phyloP scores from a whole-genome alignment of 768 basidiomycete species.

The Pleurotus ostreatus region DNA sequence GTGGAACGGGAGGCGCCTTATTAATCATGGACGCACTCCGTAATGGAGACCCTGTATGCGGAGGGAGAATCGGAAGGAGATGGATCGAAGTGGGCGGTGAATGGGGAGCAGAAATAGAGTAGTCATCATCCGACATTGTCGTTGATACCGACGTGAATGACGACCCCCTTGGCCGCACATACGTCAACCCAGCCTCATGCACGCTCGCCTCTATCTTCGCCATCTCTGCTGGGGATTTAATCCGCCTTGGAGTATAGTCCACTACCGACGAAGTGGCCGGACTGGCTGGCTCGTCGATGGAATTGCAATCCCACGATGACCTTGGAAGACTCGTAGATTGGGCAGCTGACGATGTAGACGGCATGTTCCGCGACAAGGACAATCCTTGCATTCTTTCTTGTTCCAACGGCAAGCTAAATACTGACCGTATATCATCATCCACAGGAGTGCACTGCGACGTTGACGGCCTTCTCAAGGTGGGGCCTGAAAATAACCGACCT shows the following conservation, averaged over 20 bases:
- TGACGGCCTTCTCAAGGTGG: constrained; percentile 49
- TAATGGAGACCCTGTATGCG: constrained; percentile 8
- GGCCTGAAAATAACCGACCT: constrained; percentile 63
- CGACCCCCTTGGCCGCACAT: constrained; percentile 26
- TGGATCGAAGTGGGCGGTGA: constrained; percentile 24
- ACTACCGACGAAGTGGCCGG: constrained; percentile 21
- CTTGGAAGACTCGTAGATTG: neutral
- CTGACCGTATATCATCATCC: constrained; percentile 54
- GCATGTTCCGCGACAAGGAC: constrained; percentile 11
- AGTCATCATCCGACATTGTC: constrained; percentile 26
- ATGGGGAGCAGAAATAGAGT: constrained; percentile 16
- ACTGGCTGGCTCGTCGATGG: constrained; percentile 24
- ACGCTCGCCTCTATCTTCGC: constrained; percentile 54
- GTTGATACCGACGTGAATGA: constrained; percentile 39
- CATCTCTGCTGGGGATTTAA: constrained; percentile 66
- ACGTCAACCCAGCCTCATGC: constrained; percentile 22
- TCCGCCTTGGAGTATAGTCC: constrained; percentile 60
- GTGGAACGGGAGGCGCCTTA: constrained; percentile 16
- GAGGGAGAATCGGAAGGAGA: constrained; percentile 13
- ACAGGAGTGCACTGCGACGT: constrained; percentile 36
- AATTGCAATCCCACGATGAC: neutral
- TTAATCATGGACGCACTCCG: constrained; percentile 16
- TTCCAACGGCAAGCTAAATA: constrained; percentile 49
- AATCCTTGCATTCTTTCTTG: constrained; percentile 26
- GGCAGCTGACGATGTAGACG: neutral